Percentiles rank a stretch among this genome's conserved stretches.
Conservation (phyloP, 2,329 filamentous ascomycete species). For the Rasamsonia emersonii region DNA sequence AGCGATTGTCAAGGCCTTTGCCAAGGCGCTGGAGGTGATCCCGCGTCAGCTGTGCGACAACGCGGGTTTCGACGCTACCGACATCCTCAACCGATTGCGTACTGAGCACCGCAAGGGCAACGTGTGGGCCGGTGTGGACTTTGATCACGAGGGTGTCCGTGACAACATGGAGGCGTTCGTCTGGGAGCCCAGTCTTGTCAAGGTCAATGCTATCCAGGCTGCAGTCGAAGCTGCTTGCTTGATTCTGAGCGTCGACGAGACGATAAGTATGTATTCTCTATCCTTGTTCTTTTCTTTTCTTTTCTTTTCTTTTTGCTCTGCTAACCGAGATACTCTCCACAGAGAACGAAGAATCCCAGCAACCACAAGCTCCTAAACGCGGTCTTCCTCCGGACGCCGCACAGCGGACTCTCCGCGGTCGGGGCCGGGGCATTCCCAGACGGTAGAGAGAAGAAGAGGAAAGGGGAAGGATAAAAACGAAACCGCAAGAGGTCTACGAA, state of each 20-base stretch:
- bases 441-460: constrained; percentile 43
- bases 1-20: constrained; percentile 93
- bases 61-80: constrained; percentile 94
- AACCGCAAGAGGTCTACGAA: neutral
- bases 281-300: neutral
- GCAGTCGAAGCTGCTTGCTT: constrained; percentile 92
- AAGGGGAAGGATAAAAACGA: neutral
- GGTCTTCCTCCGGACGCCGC: constrained; percentile 72
- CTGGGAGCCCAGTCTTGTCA: constrained; percentile 93
- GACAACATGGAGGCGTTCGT: constrained; percentile 96
- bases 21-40: constrained; percentile 93
- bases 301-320: constrained; percentile 2
- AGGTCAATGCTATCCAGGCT: constrained; percentile 94
- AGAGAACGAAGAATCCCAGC: constrained; percentile 84
- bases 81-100: constrained; percentile 91
- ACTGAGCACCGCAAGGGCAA: constrained; percentile 93
- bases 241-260: constrained; percentile 95
- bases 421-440: constrained; percentile 84
- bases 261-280: constrained; percentile 59
- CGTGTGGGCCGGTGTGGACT: constrained; percentile 93
- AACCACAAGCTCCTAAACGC: constrained; percentile 70
- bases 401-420: constrained; percentile 76
- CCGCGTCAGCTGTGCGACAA: constrained; percentile 97
- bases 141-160: constrained; percentile 79
- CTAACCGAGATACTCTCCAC: constrained; percentile 10